These are phyloP conservation scores for Aristolochia fimbriata DNA, from an alignment of 164 flowering plant genomes.

Conservation along the genomic window DNA sequence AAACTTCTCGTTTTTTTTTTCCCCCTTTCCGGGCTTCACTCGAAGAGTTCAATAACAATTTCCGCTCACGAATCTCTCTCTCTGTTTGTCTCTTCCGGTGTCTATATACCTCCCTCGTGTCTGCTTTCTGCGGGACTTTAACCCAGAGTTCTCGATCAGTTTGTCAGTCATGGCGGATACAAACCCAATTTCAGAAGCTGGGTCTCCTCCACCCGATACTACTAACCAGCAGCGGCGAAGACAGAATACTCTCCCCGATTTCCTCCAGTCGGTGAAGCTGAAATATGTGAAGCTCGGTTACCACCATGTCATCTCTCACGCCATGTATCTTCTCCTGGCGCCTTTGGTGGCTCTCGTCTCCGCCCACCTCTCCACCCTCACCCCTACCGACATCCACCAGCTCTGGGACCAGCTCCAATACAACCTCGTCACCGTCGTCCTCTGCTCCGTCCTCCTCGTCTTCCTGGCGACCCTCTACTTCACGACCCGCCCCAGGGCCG, in stretches of 20 bases:
- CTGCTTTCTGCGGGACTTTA: too few relatives aligned
- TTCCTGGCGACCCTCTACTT: conserved; percentile 55
- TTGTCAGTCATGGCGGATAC: background rate
- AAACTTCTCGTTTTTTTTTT: background rate
- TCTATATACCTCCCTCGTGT: background rate
- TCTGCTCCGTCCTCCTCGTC: conserved; percentile 48
- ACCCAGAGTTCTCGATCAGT: background rate
- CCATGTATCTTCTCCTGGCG: conserved; percentile 41
- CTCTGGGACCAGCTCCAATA: conserved; percentile 50
- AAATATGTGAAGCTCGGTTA: conserved; percentile 67
- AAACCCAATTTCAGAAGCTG: background rate
- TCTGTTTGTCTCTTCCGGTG: background rate
- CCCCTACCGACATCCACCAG: conserved; percentile 34
- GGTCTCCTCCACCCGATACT: background rate
- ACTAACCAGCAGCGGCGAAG: background rate
- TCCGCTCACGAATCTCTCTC: background rate
- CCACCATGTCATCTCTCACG: conserved; percentile 53
- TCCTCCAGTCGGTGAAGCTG: conserved; percentile 40
- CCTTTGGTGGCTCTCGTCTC: conserved; percentile 41
- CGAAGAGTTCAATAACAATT: background rate
- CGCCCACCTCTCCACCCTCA: conserved; percentile 50
- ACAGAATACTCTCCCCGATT: conserved; percentile 35
- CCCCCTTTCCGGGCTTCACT: background rate
- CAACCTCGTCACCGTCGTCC: conserved; percentile 41
- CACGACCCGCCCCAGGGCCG: conserved; percentile 61